Conservation (phyloP, 2,329 filamentous ascomycete species). For the Fusarium redolens region DNA sequence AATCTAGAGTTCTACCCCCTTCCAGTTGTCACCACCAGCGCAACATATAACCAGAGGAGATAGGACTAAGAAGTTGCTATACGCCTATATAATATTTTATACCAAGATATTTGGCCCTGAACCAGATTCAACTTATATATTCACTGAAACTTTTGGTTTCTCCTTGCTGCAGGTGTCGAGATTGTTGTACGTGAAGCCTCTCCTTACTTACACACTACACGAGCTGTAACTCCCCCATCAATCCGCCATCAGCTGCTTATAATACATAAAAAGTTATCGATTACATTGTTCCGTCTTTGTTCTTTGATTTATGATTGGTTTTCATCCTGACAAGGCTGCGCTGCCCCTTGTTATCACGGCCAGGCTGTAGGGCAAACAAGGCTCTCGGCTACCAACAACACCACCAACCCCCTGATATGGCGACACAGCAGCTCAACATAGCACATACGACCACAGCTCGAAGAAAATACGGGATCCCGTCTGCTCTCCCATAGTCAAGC, state of each 20-base stretch:
- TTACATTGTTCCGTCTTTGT: fast-evolving
- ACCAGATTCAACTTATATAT: background rate
- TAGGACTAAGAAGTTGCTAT: too few relatives aligned
- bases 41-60: too few relatives aligned
- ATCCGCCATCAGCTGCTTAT: background rate
- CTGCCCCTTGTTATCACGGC: background rate
- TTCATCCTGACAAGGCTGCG: background rate
- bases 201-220: background rate
- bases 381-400: background rate
- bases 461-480: conserved; percentile 31
- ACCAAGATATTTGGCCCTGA: background rate
- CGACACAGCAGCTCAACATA: fast-evolving
- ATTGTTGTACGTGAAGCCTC: background rate
- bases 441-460: conserved; percentile 32
- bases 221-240: background rate
- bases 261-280: background rate
- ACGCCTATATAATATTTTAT: background rate
- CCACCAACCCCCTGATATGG: background rate
- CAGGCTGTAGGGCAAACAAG: conserved; percentile 12
- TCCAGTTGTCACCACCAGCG: background rate
- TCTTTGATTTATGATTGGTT: conserved; percentile 20
- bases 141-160: too few relatives aligned
- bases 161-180: background rate
- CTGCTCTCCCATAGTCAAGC: conserved; percentile 31
- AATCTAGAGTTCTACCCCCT: background rate